These are phyloP conservation scores for Aspergillus melleus DNA, from an alignment of 2,329 filamentous ascomycete species.

Conservation along the genomic window DNA sequence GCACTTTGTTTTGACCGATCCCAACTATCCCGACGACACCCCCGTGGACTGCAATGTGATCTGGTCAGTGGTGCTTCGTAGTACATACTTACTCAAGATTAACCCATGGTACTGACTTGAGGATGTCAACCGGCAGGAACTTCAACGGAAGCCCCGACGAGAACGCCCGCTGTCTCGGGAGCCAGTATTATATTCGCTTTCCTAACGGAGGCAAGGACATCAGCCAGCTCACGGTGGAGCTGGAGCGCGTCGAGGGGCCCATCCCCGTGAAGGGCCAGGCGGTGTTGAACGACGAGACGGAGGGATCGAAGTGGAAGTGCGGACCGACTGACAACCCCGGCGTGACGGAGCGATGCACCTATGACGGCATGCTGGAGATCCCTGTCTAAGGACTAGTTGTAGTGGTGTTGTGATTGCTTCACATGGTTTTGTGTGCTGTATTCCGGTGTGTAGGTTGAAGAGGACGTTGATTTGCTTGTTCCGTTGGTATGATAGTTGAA, in stretches of 20 bases:
- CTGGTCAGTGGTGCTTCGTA: constrained; percentile 14
- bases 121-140: constrained; percentile 1
- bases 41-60: constrained; percentile 26
- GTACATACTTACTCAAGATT: not conserved
- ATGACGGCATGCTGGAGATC: constrained; percentile 17
- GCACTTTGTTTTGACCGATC: constrained; percentile 23
- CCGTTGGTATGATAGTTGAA: too few species aligned
- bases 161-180: constrained; percentile 24
- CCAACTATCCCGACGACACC: constrained; percentile 23
- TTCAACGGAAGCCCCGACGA: constrained; percentile 15
- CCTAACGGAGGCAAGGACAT: constrained; percentile 20
- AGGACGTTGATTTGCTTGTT: too few species aligned
- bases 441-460: too few species aligned
- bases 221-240: constrained; percentile 20
- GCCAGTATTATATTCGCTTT: constrained; percentile 26
- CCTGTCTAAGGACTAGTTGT: not conserved
- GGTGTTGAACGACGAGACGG: constrained; percentile 14
- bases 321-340: constrained; percentile 9
- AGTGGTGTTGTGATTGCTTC: not conserved
- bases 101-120: constrained; percentile 1
- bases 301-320: constrained; percentile 22
- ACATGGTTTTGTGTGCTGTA: too few species aligned
- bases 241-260: constrained; percentile 20
- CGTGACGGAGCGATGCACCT: constrained; percentile 16
- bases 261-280: constrained; percentile 21